Evolutionary conservation across 23 red algal species (phyloP), one percentile per base, ranked within the genome.

Genomic region (Gracilaria gracilis): DNA sequence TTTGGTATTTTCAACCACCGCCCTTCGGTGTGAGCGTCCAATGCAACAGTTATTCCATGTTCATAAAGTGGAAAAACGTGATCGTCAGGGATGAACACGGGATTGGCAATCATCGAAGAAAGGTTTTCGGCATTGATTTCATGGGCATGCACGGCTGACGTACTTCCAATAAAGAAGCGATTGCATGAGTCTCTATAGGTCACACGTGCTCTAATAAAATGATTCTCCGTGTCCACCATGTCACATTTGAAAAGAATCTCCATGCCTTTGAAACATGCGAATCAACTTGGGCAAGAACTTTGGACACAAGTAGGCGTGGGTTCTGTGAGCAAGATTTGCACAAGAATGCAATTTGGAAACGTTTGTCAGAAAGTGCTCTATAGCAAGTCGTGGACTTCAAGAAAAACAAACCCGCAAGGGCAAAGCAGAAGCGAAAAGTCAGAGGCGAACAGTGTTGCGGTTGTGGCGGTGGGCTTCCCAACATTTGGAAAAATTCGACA

Each of bases 31-130:
- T 79, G 40, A 58, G 21, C 23, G 13, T 53, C 44, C 75, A 20
- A 20, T 31, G 35, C 75, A 79, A 44, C 51, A 55, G 19, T 53
- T 53, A 79, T 53, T 6, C 51, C 51, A 58, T 53, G 40, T 53
- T 53, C 75, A 32, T 55, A 53, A 53, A 58, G 25, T 58, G 75
- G 75, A 58, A 79, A 79, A 24, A 79, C 53, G 51, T 79, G 75
- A 79, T 58, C 75, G 53, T 55, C 19, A 58, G 75, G 75, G 75
- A 79, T 79, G 14, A 53, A 34, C 75, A 79, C 75, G 66, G 66
- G 66, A 24, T 71, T 19, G 36, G 36, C 66, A 71, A 71, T 71
- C 44, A 79, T 34, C 51, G 44, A 28, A 25, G 44, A 53, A 34
- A 79, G 75, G 44, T 79, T 79, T 54, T 79, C 38, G 13, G 25